A percentile compares a stretch with the other conserved stretches of the same genome.
phyloP scores from a whole-genome alignment of 108 stramenopile genomes.

The Chaetoceros muelleri region DNA sequence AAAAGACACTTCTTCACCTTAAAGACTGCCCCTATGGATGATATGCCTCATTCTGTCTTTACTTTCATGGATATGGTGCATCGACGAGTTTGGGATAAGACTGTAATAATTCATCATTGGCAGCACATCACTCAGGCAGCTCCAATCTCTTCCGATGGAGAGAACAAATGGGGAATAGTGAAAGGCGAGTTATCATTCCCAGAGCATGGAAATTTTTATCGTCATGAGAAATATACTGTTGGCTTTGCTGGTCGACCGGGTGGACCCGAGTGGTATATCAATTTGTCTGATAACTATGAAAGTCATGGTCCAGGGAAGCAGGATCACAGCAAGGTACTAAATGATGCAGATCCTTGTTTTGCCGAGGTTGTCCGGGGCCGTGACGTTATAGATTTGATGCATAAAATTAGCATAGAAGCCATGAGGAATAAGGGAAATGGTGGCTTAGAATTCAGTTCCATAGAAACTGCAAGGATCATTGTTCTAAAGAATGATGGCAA shows the following conservation, averaged over 20 bases:
- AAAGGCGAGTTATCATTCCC: background rate
- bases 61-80: conserved; percentile 76
- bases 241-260: conserved; percentile 86
- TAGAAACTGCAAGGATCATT: too few relatives aligned
- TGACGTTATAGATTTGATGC: conserved; percentile 38
- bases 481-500: too few relatives aligned
- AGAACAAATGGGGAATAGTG: background rate
- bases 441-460: too few relatives aligned
- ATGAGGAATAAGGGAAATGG: too few relatives aligned
- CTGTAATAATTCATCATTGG: conserved; percentile 56
- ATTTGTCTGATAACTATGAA: conserved; percentile 59
- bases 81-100: conserved; percentile 53
- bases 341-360: conserved; percentile 92
- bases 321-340: conserved; percentile 40
- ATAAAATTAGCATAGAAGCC: too few relatives aligned
- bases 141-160: conserved; percentile 10
- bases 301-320: conserved; percentile 90
- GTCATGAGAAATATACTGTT: conserved; percentile 64
- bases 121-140: conserved; percentile 72
- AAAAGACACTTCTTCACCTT: conserved; percentile 5
- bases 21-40: conserved; percentile 57
- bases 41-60: conserved; percentile 71
- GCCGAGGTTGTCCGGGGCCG: conserved; percentile 61
- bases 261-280: conserved; percentile 90
- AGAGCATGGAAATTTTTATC: conserved; percentile 12